phyloP scores from a whole-genome alignment of 225 moss, liverwort and hornwort species.

The Physcomitrium patens region DNA sequence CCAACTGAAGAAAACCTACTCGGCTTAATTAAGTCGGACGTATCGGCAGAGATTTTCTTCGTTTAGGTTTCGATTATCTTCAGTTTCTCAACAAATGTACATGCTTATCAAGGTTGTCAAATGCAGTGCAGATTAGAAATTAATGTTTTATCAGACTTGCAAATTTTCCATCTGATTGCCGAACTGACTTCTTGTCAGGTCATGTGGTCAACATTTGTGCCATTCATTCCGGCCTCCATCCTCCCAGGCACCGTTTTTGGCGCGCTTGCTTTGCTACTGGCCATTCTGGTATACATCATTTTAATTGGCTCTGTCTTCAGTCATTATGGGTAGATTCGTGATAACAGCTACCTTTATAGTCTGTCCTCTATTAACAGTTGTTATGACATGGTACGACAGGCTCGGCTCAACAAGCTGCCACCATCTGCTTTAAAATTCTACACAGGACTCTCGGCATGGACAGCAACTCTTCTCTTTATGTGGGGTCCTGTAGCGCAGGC shows the following conservation, averaged over 20 bases:
- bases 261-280: constrained; percentile 53
- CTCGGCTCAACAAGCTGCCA: constrained; percentile 72
- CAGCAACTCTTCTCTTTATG: constrained; percentile 95
- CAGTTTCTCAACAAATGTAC: background rate
- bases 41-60: constrained; percentile 3
- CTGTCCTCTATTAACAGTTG: constrained; percentile 2
- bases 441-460: constrained; percentile 79
- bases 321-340: background rate
- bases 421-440: constrained; percentile 42
- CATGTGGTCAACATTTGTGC: constrained; percentile 93
- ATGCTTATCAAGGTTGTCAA: background rate
- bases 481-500: constrained; percentile 91
- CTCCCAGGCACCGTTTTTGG: constrained; percentile 69
- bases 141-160: background rate
- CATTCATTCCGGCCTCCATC: constrained; percentile 63
- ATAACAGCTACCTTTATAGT: background rate
- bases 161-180: constrained; percentile 3
- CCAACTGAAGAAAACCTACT: background rate
- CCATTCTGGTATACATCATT: constrained; percentile 53
- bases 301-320: background rate
- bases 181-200: constrained; percentile 53
- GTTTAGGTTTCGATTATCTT: background rate
- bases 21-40: background rate
- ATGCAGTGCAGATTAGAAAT: background rate
- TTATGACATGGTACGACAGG: constrained; percentile 49